Base-by-base conservation (phyloP, 2,329 filamentous ascomycete species). In the Fusarium scirpi region DNA sequence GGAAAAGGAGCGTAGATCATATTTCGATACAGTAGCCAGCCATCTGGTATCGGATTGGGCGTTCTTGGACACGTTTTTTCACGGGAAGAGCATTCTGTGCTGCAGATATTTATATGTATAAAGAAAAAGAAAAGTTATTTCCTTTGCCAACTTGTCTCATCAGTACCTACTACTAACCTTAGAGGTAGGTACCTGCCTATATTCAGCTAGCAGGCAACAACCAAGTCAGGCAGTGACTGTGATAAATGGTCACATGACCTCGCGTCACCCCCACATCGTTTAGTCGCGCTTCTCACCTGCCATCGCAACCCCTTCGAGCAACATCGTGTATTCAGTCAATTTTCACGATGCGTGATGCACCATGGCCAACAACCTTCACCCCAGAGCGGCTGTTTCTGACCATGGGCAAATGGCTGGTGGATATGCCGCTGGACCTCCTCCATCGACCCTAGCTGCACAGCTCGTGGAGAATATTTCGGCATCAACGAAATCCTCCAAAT, bases 401-500 rank as follows among this genome's bases (percentile, higher is more conserved):
- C 59, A 69, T 30, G 58, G 64, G 58, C 68, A 65, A 49, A 47
- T 64, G 48, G 69, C 60, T 49, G 69, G 63, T 48, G 71, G 67
- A 24, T 45, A 62, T 30, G 61, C 69, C 32, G 53, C 61, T 20
- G 75, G 71, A 12, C 82, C 84, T 47, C 89, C 90, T 41, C 92
- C 94, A 15, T 97, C 94, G 18, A 97, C 94, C 12, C 86, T 97
- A 75, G 94, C 94, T 55, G 93, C 93, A 15, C 93, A 97, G 79
- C 90, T 98, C 61, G 93, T 96, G 69, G 91, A 93, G 77, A 93
- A 93, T 78, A 90, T 94, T 67, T 89, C 91, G 45, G 87, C 91
- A 24, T 87, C 88, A 52, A 85, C 87, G 54, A 86, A 85, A 67
- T 88, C 87, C 46, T 86, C 87, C 56, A 86, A 87, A 74, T 87